Base-by-base conservation (phyloP, 768 basidiomycete species). In the Termitomyces sp. region DNA sequence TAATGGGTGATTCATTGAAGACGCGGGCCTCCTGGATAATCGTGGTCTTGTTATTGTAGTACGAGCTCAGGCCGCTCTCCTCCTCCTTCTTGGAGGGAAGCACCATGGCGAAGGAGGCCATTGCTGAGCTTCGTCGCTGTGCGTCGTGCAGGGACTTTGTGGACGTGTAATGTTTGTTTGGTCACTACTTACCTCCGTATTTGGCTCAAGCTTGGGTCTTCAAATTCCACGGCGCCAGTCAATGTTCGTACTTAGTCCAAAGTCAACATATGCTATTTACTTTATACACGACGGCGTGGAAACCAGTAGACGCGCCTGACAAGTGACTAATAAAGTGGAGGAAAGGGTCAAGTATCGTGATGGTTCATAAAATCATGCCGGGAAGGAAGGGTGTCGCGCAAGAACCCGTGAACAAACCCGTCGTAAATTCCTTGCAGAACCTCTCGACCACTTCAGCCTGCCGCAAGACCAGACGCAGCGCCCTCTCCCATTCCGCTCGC, bases 1-100 rank as follows among this genome's bases (percentile, higher is more conserved):
- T 96, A 76, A 99, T 95, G 59, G 97, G 97, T 18, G 96, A 97
- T 70, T 98, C 96, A 76, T 99, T 98, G 87, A 99, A 99, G 58
- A 95, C 91, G 64, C 97, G 87, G 59, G 97, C 95, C 73, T 99
- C 97, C 73, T 98, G 97, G 65, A 98, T 91, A 64, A 98, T 90
- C 1, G 96, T 97, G 22, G 93, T 95, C 75, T 98, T 98, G 81
- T 98, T 96, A 77, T 93, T 93, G 72, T 93, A 91, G 74, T 91
- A 95, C 53, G 88, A 84, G 79, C 91, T 93, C 66, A 97, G 85
- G 54, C 92, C 89, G 73, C 83, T 87, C 79, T 97, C 95, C 68
- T 98, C 96, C 76, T 98, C 95, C 80, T 95, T 95, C 81, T 98
- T 98, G 64, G 89, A 93, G 68, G 82, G 80, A 75, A 91, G 88